Percentiles rank a stretch among this genome's conserved stretches.
These are phyloP conservation scores for Malus hybrid DNA, from an alignment of 331 rosid species.

Conservation along the genomic window DNA sequence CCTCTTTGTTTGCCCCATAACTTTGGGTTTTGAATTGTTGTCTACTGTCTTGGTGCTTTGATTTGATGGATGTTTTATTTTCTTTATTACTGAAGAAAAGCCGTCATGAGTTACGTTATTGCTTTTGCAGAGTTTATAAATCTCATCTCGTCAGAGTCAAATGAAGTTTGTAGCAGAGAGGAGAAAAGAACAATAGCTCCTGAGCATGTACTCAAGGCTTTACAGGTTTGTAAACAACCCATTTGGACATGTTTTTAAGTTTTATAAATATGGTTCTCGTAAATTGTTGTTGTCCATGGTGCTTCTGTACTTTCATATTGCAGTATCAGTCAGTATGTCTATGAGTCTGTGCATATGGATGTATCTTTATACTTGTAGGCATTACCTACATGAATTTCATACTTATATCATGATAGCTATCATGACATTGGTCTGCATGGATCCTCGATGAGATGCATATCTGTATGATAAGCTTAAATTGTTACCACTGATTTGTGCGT, in stretches of 20 bases:
- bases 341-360: not conserved
- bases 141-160: slow-evolving; percentile 85
- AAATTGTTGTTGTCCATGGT: no score
- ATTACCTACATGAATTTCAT: not conserved
- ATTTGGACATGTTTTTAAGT: not conserved
- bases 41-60: no score
- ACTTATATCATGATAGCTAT: not conserved
- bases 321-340: not conserved
- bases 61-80: no score
- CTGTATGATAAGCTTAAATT: not conserved
- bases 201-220: slow-evolving; percentile 89
- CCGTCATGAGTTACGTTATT: slow-evolving; percentile 10
- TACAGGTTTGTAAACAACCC: slow-evolving; percentile 42
- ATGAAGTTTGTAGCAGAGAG: slow-evolving; percentile 90
- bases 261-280: not conserved
- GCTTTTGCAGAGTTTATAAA: slow-evolving; percentile 78
- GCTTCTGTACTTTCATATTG: not conserved
- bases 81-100: no score
- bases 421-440: not conserved
- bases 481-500: not conserved
- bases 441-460: not conserved
- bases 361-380: not conserved
- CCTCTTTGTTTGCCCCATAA: no score
- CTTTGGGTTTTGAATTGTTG: no score
- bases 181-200: slow-evolving; percentile 98